Percentiles rank a stretch among this genome's conserved stretches.
Conservation (phyloP, 352 stramenopile species). For the Phytophthora uliginosa region DNA sequence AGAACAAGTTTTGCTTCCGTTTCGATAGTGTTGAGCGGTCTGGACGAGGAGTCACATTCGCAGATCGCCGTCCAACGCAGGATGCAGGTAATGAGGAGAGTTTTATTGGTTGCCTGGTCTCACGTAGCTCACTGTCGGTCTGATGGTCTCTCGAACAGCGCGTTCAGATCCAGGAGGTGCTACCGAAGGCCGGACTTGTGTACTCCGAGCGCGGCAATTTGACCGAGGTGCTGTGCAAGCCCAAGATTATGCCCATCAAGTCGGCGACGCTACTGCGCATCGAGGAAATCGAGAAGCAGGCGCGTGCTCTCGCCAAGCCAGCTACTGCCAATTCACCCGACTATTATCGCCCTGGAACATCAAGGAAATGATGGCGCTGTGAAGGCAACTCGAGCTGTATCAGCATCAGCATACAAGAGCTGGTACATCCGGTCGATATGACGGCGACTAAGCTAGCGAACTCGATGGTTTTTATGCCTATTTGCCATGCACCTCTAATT, state of each 20-base stretch:
- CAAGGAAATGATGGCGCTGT: constrained; percentile 25
- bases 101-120: neutral
- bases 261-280: constrained; percentile 87
- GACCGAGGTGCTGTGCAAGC: constrained; percentile 90
- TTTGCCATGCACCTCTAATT: neutral
- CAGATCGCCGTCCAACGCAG: constrained; percentile 7
- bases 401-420: no score
- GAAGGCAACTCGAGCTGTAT: neutral
- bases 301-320: constrained; percentile 46
- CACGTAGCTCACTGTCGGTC: neutral
- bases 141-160: constrained; percentile 43
- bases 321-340: constrained; percentile 26
- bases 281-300: constrained; percentile 88
- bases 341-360: constrained; percentile 27
- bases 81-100: constrained; percentile 28
- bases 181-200: constrained; percentile 90
- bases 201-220: constrained; percentile 91
- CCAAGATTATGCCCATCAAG: constrained; percentile 93
- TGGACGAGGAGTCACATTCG: constrained; percentile 17
- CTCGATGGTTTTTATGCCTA: neutral
- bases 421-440: no score
- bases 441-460: neutral
- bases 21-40: constrained; percentile 5
- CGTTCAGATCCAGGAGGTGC: constrained; percentile 84
- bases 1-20: constrained; percentile 21